A percentile compares a stretch with the other conserved stretches of the same genome.
These are phyloP conservation scores for Saturnispora quitensis DNA, from an alignment of 805 yeast species.

Conservation along the genomic window DNA sequence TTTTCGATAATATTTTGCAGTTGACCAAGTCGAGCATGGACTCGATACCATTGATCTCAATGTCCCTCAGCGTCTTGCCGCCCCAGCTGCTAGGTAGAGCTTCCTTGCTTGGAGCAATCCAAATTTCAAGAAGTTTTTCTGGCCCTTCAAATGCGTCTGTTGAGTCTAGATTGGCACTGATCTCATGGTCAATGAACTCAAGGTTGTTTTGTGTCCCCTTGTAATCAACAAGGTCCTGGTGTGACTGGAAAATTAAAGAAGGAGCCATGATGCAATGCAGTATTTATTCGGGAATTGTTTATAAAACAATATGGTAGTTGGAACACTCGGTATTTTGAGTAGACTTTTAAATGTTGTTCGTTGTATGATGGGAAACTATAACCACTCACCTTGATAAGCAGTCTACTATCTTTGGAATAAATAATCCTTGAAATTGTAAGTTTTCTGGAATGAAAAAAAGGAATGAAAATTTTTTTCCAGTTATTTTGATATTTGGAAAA, in stretches of 20 bases:
- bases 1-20: conserved; percentile 81
- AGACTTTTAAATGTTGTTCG: neutral
- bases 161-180: conserved; percentile 74
- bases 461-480: neutral
- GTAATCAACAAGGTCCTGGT: conserved; percentile 7
- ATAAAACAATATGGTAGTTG: neutral
- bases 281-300: neutral
- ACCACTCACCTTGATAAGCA: neutral
- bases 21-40: conserved; percentile 68
- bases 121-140: conserved; percentile 82
- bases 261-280: conserved; percentile 8
- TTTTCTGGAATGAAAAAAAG: neutral
- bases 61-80: conserved; percentile 46
- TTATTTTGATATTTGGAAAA: neutral
- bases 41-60: conserved; percentile 64
- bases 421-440: neutral
- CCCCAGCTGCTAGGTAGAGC: conserved; percentile 29
- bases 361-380: neutral
- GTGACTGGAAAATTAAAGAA: conserved; percentile 11
- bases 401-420: neutral
- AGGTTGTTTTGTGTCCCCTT: conserved; percentile 12
- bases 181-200: conserved; percentile 60
- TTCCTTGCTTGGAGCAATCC: conserved; percentile 57
- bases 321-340: neutral
- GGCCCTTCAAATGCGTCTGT: conserved; percentile 96